phyloP scores from a whole-genome alignment of 2,329 filamentous ascomycete genomes.

The Claviceps africana region DNA sequence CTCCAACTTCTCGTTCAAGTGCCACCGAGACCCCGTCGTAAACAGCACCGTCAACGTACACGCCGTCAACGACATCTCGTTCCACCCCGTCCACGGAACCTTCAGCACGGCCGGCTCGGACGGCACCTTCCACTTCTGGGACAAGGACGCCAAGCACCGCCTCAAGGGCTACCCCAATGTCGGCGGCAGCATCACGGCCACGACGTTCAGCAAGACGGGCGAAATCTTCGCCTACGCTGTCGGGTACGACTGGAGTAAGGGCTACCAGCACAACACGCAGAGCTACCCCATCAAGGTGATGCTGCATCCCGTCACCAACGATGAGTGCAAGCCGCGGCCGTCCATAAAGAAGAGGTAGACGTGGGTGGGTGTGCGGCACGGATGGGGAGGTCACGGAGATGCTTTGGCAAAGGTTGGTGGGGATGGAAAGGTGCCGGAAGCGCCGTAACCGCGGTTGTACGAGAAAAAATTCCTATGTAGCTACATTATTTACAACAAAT shows the following conservation, averaged over 20 bases:
- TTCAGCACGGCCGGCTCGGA: conserved; percentile 94
- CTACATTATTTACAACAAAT: too few species aligned
- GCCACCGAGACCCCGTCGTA: conserved; percentile 70
- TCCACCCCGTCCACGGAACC: conserved; percentile 94
- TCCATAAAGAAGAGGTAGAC: conserved; percentile 44
- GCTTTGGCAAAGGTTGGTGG: too few species aligned
- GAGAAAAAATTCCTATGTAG: too few species aligned
- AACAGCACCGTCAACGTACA: conserved; percentile 78
- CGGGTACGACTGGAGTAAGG: conserved; percentile 98
- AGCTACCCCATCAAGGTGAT: conserved; percentile 67
- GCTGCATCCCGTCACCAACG: conserved; percentile 58
- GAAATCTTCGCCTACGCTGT: conserved; percentile 79
- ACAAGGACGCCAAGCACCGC: conserved; percentile 79
- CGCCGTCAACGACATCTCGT: conserved; percentile 92
- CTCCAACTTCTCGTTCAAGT: conserved; percentile 98
- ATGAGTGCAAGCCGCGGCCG: conserved; percentile 49
- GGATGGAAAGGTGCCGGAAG: too few species aligned
- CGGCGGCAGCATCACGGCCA: conserved; percentile 76
- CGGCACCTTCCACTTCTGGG: conserved; percentile 95
- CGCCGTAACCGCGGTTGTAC: too few species aligned
- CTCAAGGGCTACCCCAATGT: conserved; percentile 79
- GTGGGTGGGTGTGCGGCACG: too few species aligned
- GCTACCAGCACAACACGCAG: conserved; percentile 70
- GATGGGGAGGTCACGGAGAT: too few species aligned
- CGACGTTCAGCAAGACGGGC: conserved; percentile 80